Conservation (phyloP, 1,139 yeast species). For the Suhomyces ambrosiae region DNA sequence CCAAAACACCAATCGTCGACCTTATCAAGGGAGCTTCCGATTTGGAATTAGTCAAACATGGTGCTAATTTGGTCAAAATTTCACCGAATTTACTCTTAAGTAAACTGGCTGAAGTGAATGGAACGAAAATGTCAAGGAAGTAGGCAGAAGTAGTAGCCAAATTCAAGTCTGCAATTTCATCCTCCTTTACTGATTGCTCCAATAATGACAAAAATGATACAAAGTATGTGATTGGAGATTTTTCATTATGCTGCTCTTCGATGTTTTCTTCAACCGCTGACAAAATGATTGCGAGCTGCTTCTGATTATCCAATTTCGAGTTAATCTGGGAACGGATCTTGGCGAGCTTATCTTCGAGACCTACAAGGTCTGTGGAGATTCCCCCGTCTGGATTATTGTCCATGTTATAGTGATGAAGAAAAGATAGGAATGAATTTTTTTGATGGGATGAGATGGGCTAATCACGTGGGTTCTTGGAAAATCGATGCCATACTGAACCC, state of each 20-base stretch:
- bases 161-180: slow-evolving; percentile 55
- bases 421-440: slow-evolving; percentile 4
- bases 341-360: slow-evolving; percentile 66
- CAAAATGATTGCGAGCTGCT: slow-evolving; percentile 68
- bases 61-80: slow-evolving; percentile 77
- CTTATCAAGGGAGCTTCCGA: slow-evolving; percentile 85
- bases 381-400: slow-evolving; percentile 18
- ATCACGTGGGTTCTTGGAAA: too few species aligned
- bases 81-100: slow-evolving; percentile 74
- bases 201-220: slow-evolving; percentile 80
- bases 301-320: slow-evolving; percentile 83
- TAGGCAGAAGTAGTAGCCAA: slow-evolving; percentile 80
- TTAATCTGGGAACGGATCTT: slow-evolving; percentile 69
- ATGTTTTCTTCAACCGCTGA: slow-evolving; percentile 90
- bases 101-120: slow-evolving; percentile 69
- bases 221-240: slow-evolving; percentile 73
- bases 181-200: slow-evolving; percentile 68
- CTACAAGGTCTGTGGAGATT: slow-evolving; percentile 38
- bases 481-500: too few species aligned
- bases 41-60: slow-evolving; percentile 67
- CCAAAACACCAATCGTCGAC: slow-evolving; percentile 85
- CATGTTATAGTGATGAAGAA: slow-evolving; percentile 8
- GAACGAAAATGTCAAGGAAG: slow-evolving; percentile 77
- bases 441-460: slow-evolving; percentile 12
- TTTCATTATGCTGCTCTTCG: slow-evolving; percentile 63